Evolutionary conservation across 2,329 filamentous ascomycete species (phyloP).

Genomic region (Piedraia hortae): DNA sequence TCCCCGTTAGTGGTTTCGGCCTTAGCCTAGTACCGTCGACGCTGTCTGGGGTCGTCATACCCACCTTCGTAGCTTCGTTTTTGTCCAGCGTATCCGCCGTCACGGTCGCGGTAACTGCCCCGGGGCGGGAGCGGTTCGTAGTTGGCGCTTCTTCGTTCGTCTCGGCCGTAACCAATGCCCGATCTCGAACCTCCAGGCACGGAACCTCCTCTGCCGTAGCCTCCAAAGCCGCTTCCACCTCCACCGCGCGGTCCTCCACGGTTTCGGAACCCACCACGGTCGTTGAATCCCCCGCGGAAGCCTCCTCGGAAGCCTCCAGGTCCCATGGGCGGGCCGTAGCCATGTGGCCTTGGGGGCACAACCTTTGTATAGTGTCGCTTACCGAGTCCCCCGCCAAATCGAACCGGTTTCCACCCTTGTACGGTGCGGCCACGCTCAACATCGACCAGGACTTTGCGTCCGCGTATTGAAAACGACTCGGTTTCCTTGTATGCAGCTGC

Average conservation of each 20-base stretch:
- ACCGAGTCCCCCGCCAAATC: constrained; percentile 75
- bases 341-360: constrained; percentile 33
- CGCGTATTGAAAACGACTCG: constrained; percentile 79
- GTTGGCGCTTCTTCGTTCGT: constrained; percentile 39
- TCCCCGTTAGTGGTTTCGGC: no score
- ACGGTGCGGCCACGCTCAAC: constrained; percentile 90
- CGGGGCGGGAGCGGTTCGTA: constrained; percentile 53
- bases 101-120: constrained; percentile 21
- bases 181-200: constrained; percentile 21
- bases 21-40: constrained; percentile 26
- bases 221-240: constrained; percentile 15
- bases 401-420: constrained; percentile 72
- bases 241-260: constrained; percentile 9
- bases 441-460: constrained; percentile 75
- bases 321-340: constrained; percentile 25
- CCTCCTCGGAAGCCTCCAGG: constrained; percentile 24
- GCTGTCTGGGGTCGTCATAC: constrained; percentile 45
- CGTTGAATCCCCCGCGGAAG: constrained; percentile 23
- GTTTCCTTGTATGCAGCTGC: constrained; percentile 72
- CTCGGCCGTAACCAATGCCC: constrained; percentile 13
- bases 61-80: constrained; percentile 38
- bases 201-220: constrained; percentile 20
- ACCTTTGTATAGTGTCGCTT: constrained; percentile 81
- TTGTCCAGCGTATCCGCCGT: constrained; percentile 16
- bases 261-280: constrained; percentile 21